Percentiles rank a stretch among this genome's conserved stretches.
These are phyloP conservation scores for Coemansia reversa DNA, from an alignment of 192 early-diverging fungal genomes.

Conservation along the genomic window DNA sequence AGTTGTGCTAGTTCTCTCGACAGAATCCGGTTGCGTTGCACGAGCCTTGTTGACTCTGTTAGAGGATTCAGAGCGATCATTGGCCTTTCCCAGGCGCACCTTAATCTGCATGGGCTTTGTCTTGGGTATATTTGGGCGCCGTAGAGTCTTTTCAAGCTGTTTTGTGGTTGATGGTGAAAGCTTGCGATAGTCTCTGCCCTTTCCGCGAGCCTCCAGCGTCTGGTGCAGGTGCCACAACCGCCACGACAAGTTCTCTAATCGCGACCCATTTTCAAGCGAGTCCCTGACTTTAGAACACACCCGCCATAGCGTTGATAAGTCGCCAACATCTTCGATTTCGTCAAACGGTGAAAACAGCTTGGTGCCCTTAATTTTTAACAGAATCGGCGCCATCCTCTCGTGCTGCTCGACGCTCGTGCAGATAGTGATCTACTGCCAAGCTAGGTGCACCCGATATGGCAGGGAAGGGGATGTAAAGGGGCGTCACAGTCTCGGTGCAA, in stretches of 20 bases:
- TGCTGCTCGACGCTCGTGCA: conserved; percentile 2
- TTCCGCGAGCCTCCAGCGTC: conserved; percentile 56
- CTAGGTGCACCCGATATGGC: neutral
- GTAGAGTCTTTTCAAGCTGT: conserved; percentile 58
- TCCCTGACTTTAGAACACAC: conserved; percentile 86
- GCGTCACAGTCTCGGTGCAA: neutral
- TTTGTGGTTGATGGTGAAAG: conserved; percentile 59
- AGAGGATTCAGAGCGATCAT: conserved; percentile 15
- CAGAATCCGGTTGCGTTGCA: neutral
- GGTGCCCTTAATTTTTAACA: conserved; percentile 72
- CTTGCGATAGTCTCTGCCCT: conserved; percentile 58
- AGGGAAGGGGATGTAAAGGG: neutral
- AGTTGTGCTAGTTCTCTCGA: neutral
- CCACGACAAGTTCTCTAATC: conserved; percentile 85
- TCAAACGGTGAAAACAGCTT: conserved; percentile 73
- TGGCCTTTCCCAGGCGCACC: conserved; percentile 47
- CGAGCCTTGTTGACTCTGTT: neutral
- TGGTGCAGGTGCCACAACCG: conserved; percentile 80
- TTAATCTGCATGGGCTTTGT: conserved; percentile 56
- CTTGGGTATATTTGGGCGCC: conserved; percentile 29
- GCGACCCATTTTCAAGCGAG: conserved; percentile 75
- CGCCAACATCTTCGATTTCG: conserved; percentile 70
- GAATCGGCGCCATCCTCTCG: conserved; percentile 62
- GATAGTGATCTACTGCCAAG: conserved; percentile 5
- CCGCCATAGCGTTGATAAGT: conserved; percentile 75